Percentiles rank a stretch among this genome's conserved stretches.
Conservation (phyloP, 2,329 filamentous ascomycete genomes). For the Aspergillus tamarii region DNA sequence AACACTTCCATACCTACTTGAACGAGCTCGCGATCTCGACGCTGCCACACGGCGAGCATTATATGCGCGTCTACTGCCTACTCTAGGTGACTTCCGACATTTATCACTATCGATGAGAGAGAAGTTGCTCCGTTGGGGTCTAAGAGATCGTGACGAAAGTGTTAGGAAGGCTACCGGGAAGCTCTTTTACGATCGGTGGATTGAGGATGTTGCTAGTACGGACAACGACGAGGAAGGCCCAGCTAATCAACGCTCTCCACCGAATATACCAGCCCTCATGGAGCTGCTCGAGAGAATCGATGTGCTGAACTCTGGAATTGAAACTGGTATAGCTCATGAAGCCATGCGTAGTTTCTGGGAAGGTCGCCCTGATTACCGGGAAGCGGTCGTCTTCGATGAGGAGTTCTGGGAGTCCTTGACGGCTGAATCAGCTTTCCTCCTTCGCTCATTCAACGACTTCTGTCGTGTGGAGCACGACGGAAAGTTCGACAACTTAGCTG, state of each 20-base stretch:
- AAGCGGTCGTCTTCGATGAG: constrained; percentile 49
- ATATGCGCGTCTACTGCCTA: constrained; percentile 84
- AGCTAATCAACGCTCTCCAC: constrained; percentile 55
- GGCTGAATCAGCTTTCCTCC: constrained; percentile 86
- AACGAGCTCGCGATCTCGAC: constrained; percentile 88
- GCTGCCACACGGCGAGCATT: constrained; percentile 79
- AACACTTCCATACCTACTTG: constrained; percentile 84
- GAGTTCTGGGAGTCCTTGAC: constrained; percentile 54
- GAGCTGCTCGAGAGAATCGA: constrained; percentile 95
- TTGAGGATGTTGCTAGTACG: constrained; percentile 84
- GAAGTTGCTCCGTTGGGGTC: constrained; percentile 91
- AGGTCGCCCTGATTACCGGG: constrained; percentile 67
- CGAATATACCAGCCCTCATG: constrained; percentile 79
- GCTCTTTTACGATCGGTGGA: constrained; percentile 94
- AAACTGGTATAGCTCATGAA: constrained; percentile 87
- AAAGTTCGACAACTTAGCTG: constrained; percentile 74
- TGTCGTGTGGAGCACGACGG: constrained; percentile 75
- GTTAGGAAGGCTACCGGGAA: constrained; percentile 89
- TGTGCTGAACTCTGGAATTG: constrained; percentile 83
- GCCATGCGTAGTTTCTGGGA: constrained; percentile 98
- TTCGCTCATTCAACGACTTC: constrained; percentile 91
- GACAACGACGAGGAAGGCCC: constrained; percentile 61
- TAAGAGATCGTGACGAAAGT: constrained; percentile 90
- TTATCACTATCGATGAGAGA: constrained; percentile 92
- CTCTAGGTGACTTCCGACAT: constrained; percentile 90